A percentile compares a stretch with the other conserved stretches of the same genome.
Evolutionary conservation across 2,329 filamentous ascomycete species (phyloP).

Genomic region (Elsinoe batatas): DNA sequence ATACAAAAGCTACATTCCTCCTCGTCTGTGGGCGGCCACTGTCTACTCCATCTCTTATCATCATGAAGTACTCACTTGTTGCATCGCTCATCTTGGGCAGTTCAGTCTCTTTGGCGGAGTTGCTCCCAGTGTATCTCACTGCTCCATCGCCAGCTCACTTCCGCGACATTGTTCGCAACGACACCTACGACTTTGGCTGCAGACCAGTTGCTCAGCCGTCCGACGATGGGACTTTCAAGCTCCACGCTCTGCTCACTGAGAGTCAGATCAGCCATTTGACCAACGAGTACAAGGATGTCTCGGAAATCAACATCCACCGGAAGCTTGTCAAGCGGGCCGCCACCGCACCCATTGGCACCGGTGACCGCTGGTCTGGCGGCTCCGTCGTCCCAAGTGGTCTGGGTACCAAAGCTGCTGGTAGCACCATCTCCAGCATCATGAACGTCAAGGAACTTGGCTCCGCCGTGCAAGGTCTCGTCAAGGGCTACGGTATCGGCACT

Average conservation of each 20-base stretch:
- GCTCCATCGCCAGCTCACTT: constrained; percentile 20
- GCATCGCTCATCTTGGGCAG: neutral
- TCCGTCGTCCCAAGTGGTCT: constrained; percentile 34
- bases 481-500: constrained; percentile 32
- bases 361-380: constrained; percentile 36
- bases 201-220: constrained; percentile 25
- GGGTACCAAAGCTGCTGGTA: constrained; percentile 29
- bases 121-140: neutral
- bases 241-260: constrained; percentile 27
- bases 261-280: constrained; percentile 23
- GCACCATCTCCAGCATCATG: constrained; percentile 36
- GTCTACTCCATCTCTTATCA: neutral
- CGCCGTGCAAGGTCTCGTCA: constrained; percentile 35
- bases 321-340: constrained; percentile 21
- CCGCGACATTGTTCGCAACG: constrained; percentile 26
- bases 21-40: too few relatives aligned
- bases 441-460: constrained; percentile 38
- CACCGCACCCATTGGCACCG: constrained; percentile 27
- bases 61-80: neutral
- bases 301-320: constrained; percentile 17
- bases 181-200: constrained; percentile 29
- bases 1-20: too few relatives aligned
- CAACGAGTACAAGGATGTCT: constrained; percentile 20
- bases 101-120: neutral
- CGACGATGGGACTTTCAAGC: constrained; percentile 23